These are phyloP conservation scores for Cyclotella choctawhatcheeana DNA, from an alignment of 108 stramenopile species.

Conservation along the genomic window DNA sequence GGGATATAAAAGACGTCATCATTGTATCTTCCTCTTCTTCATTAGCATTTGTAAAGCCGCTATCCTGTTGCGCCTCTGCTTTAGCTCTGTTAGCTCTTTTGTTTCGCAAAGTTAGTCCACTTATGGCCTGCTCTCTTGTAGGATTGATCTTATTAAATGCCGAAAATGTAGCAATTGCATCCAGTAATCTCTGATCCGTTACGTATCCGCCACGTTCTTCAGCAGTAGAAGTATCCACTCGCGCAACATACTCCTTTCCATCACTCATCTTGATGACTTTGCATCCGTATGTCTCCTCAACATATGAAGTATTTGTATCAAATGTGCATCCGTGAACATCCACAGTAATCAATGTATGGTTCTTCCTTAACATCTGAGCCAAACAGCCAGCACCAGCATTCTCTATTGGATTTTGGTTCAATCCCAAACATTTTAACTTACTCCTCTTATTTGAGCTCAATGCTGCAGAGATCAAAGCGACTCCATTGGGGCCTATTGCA, in stretches of 20 bases:
- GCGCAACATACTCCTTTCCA: constrained; percentile 44
- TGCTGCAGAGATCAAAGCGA: constrained; percentile 32
- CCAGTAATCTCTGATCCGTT: constrained; percentile 40
- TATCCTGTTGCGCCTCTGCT: background rate
- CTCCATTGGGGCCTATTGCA: constrained; percentile 36
- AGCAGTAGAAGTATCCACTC: constrained; percentile 14
- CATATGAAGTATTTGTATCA: constrained; percentile 9
- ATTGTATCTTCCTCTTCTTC: constrained; percentile 16
- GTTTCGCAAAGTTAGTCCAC: constrained; percentile 23
- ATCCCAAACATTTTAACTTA: constrained; percentile 44
- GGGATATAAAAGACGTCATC: constrained; percentile 36
- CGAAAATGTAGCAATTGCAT: constrained; percentile 42
- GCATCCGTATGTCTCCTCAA: constrained; percentile 38
- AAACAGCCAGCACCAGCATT: constrained; percentile 46
- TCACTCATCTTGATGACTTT: constrained; percentile 29
- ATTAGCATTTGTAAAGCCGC: background rate
- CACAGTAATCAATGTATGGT: constrained; percentile 43
- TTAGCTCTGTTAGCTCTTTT: background rate
- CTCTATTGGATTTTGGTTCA: constrained; percentile 42
- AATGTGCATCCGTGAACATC: constrained; percentile 48
- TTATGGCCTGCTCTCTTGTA: constrained; percentile 46
- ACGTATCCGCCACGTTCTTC: constrained; percentile 27
- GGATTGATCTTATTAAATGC: constrained; percentile 51
- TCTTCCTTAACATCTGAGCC: constrained; percentile 45
- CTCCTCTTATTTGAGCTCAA: constrained; percentile 27